Evolutionary conservation across 2,329 filamentous ascomycete species (phyloP).

Genomic region (Fusarium caatingaense): DNA sequence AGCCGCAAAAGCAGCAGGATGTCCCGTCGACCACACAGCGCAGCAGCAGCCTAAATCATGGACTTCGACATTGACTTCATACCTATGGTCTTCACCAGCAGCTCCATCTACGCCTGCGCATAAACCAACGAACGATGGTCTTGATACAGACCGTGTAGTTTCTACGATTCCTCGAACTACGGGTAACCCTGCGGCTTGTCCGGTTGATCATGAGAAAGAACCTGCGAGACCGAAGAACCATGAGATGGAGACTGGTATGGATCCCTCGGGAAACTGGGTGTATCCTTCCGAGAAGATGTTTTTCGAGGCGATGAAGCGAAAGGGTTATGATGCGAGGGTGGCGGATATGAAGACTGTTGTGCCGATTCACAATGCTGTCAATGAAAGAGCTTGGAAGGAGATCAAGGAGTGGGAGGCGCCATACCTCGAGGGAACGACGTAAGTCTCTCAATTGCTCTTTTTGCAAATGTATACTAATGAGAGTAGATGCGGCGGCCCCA

Average conservation of each 20-base stretch:
- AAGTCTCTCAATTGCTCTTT: too few species aligned
- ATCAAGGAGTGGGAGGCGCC: constrained; percentile 90
- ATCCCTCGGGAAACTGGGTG: constrained; percentile 89
- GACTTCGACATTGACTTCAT: constrained; percentile 56
- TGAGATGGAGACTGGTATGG: constrained; percentile 80
- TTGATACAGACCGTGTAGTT: constrained; percentile 77
- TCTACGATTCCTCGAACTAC: constrained; percentile 81
- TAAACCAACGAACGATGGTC: constrained; percentile 42
- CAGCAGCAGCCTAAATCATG: constrained; percentile 53
- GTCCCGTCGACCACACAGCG: constrained; percentile 51
- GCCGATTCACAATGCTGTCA: constrained; percentile 98
- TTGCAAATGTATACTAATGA: too few species aligned
- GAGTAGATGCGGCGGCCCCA: constrained; percentile 75
- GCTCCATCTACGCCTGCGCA: constrained; percentile 29
- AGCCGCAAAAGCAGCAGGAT: constrained; percentile 49
- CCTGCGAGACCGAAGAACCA: constrained; percentile 68
- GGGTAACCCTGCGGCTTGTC: constrained; percentile 51
- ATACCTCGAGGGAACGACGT: constrained; percentile 68
- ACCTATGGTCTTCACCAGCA: constrained; percentile 54
- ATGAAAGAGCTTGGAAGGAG: constrained; percentile 94
- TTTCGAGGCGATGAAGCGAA: constrained; percentile 95
- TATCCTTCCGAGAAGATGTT: constrained; percentile 98
- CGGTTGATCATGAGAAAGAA: constrained; percentile 53
- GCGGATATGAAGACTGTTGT: constrained; percentile 91
- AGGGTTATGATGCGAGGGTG: constrained; percentile 77